phyloP scores from a whole-genome alignment of 1,139 yeast species.

The Entelexis sorbosivorans region DNA sequence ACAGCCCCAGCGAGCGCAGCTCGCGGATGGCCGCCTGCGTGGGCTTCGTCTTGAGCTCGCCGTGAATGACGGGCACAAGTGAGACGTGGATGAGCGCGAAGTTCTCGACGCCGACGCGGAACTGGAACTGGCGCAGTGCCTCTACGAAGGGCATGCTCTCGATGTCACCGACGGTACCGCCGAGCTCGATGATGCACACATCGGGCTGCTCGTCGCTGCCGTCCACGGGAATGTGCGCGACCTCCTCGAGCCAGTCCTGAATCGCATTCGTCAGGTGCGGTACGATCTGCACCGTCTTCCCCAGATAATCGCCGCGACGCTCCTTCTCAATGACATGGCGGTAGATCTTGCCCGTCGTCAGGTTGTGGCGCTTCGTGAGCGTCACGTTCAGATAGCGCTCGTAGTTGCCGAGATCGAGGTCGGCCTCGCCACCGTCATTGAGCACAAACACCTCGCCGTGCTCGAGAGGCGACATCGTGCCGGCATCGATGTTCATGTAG shows the following conservation, averaged over 20 bases:
- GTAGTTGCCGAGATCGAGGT: constrained; percentile 92
- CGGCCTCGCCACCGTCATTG: constrained; percentile 98
- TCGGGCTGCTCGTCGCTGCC: constrained; percentile 78
- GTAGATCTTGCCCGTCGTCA: constrained; percentile 95
- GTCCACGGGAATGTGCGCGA: constrained; percentile 85
- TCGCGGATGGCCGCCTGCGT: constrained; percentile 98
- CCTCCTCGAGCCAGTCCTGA: constrained; percentile 97
- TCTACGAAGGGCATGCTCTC: constrained; percentile 98
- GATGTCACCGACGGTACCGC: constrained; percentile 99
- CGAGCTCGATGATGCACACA: constrained; percentile 90
- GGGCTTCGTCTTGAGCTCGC: constrained; percentile 98
- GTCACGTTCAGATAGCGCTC: constrained; percentile 93
- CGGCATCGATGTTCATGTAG: constrained; percentile 97
- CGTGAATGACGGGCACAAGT: constrained; percentile 92
- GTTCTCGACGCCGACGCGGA: constrained; percentile 86
- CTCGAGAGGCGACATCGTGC: constrained; percentile 97
- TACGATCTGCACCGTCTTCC: constrained; percentile 98
- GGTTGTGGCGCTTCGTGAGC: constrained; percentile 84
- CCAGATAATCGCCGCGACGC: constrained; percentile 93
- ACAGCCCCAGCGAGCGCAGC: constrained; percentile 84
- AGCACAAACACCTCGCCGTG: constrained; percentile 98
- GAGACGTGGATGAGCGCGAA: constrained; percentile 95
- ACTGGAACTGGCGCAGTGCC: constrained; percentile 97
- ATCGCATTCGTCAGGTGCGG: constrained; percentile 96
- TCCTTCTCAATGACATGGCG: constrained; percentile 88